Evolutionary conservation across 176 grass and related monocot genomes (phyloP).

Genomic region (Oryza punctata): DNA sequence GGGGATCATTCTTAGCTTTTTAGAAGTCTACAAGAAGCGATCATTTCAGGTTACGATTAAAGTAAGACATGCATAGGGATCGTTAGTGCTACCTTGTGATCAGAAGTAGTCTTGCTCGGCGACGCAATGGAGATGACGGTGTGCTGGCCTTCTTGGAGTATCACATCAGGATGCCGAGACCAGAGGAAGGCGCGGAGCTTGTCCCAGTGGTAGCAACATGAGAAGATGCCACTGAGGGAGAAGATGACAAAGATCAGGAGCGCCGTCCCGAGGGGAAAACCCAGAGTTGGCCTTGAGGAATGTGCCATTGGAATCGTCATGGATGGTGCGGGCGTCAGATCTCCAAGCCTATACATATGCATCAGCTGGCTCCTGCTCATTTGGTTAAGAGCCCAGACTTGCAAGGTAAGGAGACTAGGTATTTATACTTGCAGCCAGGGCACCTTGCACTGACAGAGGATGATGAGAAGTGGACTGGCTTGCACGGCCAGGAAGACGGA

Average conservation of each 20-base stretch:
- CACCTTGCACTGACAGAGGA: conserved; percentile 36
- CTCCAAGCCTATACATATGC: conserved; percentile 48
- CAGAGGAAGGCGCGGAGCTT: conserved; percentile 67
- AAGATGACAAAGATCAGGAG: conserved; percentile 87
- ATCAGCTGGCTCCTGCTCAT: conserved; percentile 36
- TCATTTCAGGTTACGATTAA: background rate
- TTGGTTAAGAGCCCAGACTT: conserved; percentile 37
- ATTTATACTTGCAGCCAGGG: conserved; percentile 40
- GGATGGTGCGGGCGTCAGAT: conserved; percentile 50
- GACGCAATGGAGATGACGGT: conserved; percentile 33
- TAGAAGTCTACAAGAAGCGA: background rate
- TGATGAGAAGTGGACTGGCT: conserved; percentile 47
- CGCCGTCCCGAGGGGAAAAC: conserved; percentile 81
- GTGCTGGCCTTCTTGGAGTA: conserved; percentile 37
- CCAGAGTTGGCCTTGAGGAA: conserved; percentile 66
- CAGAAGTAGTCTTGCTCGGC: conserved; percentile 39
- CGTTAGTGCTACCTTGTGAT: conserved; percentile 45
- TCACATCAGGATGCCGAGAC: conserved; percentile 30
- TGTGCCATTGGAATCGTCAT: conserved; percentile 37
- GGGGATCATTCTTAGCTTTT: background rate
- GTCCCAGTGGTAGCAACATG: conserved; percentile 97
- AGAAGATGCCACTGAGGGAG: conserved; percentile 87
- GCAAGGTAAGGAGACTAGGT: conserved; percentile 18
- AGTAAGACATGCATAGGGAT: background rate
- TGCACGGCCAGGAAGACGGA: conserved; percentile 58